phyloP scores from a whole-genome alignment of 164 flowering plant genomes.

The Paratinospora sagittata region DNA sequence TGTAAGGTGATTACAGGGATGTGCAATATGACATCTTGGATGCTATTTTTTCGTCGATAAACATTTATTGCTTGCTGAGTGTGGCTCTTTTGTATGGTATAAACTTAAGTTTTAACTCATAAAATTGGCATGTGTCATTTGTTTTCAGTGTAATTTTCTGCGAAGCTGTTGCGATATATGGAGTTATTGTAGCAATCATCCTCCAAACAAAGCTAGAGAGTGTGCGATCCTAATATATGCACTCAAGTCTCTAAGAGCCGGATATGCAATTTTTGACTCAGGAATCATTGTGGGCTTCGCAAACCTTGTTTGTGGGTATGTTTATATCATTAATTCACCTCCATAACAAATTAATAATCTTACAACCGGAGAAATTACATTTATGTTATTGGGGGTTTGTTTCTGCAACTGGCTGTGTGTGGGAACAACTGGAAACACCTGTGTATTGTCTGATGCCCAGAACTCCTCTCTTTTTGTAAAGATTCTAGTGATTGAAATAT shows the following conservation, averaged over 20 bases:
- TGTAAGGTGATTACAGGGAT: too few relatives aligned
- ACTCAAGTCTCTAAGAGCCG: slow-evolving; percentile 89
- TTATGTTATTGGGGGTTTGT: neutral
- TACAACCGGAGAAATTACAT: too few relatives aligned
- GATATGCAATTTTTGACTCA: slow-evolving; percentile 95
- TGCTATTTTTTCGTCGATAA: too few relatives aligned
- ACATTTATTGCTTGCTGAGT: too few relatives aligned
- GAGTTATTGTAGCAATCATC: slow-evolving; percentile 96
- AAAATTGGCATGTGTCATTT: too few relatives aligned
- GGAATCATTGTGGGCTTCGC: slow-evolving; percentile 98
- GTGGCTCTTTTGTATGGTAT: too few relatives aligned
- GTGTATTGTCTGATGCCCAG: slow-evolving; percentile 97
- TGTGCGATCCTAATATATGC: slow-evolving; percentile 72
- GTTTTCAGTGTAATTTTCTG: slow-evolving; percentile 94
- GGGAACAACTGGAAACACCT: slow-evolving; percentile 96
- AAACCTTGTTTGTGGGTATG: slow-evolving; percentile 92
- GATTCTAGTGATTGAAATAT: slow-evolving; percentile 93
- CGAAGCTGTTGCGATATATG: slow-evolving; percentile 98
- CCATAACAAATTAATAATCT: neutral
- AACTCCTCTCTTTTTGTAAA: slow-evolving; percentile 94
- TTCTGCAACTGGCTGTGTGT: slow-evolving; percentile 65
- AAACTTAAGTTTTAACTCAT: too few relatives aligned
- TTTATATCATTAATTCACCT: neutral
- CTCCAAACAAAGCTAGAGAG: slow-evolving; percentile 94
- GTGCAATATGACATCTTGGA: too few relatives aligned